These are phyloP conservation scores for Irpex lacteus DNA, from an alignment of 1,284 basidiomycete genomes.

Conservation along the genomic window DNA sequence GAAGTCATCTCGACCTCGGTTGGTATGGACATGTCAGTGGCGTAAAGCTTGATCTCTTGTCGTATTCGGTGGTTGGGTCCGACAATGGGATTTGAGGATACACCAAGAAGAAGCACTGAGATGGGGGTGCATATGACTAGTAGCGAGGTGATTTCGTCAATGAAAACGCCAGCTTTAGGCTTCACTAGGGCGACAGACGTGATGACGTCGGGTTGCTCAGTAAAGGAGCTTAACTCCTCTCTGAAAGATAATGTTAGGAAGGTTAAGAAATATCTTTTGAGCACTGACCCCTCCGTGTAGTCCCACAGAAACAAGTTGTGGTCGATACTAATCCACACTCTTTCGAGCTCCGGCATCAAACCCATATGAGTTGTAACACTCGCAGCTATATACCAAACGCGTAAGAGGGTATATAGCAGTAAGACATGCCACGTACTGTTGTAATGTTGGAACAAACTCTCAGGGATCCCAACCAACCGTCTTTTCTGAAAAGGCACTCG, in stretches of 20 bases:
- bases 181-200: constrained; percentile 82
- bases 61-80: constrained; percentile 45
- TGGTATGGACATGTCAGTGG: constrained; percentile 80
- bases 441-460: constrained; percentile 78
- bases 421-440: constrained; percentile 51
- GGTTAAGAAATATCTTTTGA: not conserved
- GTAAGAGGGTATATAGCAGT: constrained; percentile 16
- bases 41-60: constrained; percentile 85
- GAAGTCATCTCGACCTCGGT: constrained; percentile 85
- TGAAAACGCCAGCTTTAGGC: constrained; percentile 82
- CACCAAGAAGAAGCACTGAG: constrained; percentile 83
- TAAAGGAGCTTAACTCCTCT: constrained; percentile 84
- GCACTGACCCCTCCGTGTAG: constrained; percentile 83
- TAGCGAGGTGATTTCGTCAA: constrained; percentile 88
- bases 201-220: constrained; percentile 91
- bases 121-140: constrained; percentile 90
- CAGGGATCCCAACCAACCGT: constrained; percentile 78
- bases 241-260: constrained; percentile 34
- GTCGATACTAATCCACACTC: constrained; percentile 96
- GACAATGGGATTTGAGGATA: constrained; percentile 56
- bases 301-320: constrained; percentile 97
- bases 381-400: constrained; percentile 37
- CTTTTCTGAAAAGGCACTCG: constrained; percentile 81
- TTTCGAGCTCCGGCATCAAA: constrained; percentile 88
- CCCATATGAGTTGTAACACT: constrained; percentile 77